Evolutionary conservation across 2,329 filamentous ascomycete genomes (phyloP), one percentile per base, ranked within the genome.

Genomic region (Alternaria hordeiaustralica): DNA sequence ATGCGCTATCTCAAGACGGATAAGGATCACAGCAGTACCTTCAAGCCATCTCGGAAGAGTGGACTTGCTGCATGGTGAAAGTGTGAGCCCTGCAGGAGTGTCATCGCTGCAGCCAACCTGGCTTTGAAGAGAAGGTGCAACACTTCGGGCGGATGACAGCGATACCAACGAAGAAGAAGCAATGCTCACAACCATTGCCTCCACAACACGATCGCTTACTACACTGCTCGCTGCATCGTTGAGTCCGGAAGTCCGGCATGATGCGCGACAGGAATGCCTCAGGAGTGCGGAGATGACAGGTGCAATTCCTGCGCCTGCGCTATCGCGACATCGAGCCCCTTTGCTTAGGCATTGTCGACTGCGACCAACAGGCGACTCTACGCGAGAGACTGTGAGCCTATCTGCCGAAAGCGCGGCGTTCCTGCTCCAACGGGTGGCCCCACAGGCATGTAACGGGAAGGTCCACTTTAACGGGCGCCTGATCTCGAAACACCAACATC

Each of bases 401-500:
- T 43, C 20, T 60, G 56, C 56, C 59, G 54, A 61, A 0, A 55
- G 46, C 59, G 49, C 60, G 60, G 55, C 43, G 44, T 51, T 49
- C 28, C 50, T 54, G 44, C 60, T 63, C 28, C 49, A 60, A 63
- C 51, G 53, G 45, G 51, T 44, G 15, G 59, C 64, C 51, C 61
- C 61, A 69, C 66, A 33, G 53, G 5, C 28, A 43, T 63, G 70
- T 67, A 66, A 68, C 64, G 53, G 61, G 25, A 51, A 25, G 61
- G 36, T 50, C 66, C 66, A 55, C 67, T 60, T 60, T 63, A 60
- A 12, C 53, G 49, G 55, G 66, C 69, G 67, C 65, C 56, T 66
- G 53, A 64, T 58, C 47, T 67, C 66, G 55, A 72, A 69, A 71
- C 67, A 66, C 63, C 61, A 61, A 11, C 41, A 45, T 61, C 46